Evolutionary conservation across 495 filamentous ascomycete genomes (phyloP).

Genomic region (Penicillium soppii): DNA sequence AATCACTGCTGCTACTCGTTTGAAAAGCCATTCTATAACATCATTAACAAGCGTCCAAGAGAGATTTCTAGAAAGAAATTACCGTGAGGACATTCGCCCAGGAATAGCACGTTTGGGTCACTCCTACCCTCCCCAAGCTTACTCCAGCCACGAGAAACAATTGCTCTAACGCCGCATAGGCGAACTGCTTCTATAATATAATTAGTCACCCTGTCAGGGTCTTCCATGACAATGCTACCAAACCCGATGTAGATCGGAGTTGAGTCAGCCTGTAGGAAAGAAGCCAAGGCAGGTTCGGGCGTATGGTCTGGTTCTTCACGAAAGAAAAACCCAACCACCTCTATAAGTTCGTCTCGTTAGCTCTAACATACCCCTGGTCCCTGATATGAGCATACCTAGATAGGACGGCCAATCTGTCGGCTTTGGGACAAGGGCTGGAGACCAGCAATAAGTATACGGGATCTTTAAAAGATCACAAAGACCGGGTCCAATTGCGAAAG

Average conservation of each 20-base stretch:
- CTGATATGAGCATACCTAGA: not conserved
- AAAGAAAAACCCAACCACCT: not conserved
- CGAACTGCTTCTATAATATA: too few species aligned
- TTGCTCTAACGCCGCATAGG: slow-evolving; percentile 34
- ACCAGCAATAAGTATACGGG: slow-evolving; percentile 20
- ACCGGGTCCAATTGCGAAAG: not conserved
- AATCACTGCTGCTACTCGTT: slow-evolving; percentile 58
- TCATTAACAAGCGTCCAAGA: too few species aligned
- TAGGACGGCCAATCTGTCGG: slow-evolving; percentile 11
- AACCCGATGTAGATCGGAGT: not conserved
- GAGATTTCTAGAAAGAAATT: too few species aligned
- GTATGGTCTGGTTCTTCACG: not conserved
- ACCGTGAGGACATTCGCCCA: slow-evolving; percentile 58
- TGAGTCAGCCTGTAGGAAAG: not conserved
- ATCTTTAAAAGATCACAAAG: slow-evolving; percentile 4
- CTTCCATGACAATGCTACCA: not conserved
- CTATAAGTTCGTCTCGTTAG: not conserved
- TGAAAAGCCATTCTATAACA: slow-evolving; percentile 66
- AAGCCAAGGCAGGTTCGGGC: not conserved
- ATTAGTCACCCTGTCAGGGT: too few species aligned
- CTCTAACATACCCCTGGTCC: too few species aligned
- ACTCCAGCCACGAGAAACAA: slow-evolving; percentile 61
- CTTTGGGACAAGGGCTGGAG: slow-evolving; percentile 8
- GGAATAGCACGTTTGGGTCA: slow-evolving; percentile 43
- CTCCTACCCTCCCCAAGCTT: slow-evolving; percentile 47